Percentiles rank a stretch among this genome's conserved stretches.
phyloP scores from a whole-genome alignment of 371 early-diverging fungal genomes.

The Racocetra persica region DNA sequence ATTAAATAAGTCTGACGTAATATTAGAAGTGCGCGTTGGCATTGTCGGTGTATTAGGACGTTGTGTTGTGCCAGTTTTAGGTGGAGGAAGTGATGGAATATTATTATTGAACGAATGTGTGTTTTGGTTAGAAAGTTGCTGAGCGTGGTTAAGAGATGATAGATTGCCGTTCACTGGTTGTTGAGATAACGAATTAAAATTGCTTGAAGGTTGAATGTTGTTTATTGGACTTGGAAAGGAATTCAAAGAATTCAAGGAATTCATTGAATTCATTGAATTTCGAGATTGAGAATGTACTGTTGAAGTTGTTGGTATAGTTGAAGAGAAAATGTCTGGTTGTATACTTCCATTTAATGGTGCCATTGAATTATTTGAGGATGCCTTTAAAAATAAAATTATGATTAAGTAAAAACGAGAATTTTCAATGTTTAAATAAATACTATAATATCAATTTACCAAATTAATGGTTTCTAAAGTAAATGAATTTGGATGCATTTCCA shows the following conservation, averaged over 20 bases:
- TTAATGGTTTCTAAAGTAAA: background rate
- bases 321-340: background rate
- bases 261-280: background rate
- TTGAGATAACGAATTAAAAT: background rate
- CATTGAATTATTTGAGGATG: background rate
- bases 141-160: background rate
- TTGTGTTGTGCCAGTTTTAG: background rate
- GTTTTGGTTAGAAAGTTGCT: background rate
- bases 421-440: background rate
- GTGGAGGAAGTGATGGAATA: conserved; percentile 17
- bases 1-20: conserved; percentile 10
- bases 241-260: background rate
- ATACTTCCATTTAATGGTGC: background rate
- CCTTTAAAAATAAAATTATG: background rate
- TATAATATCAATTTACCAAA: background rate
- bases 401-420: background rate
- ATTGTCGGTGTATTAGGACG: background rate
- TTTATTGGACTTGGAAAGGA: background rate
- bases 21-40: background rate
- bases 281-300: background rate
- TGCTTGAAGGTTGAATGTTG: background rate
- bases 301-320: background rate
- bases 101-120: background rate
- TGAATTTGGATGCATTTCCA: background rate
- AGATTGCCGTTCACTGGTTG: no score